Evolutionary conservation across 208 protist species (phyloP), one percentile per base, ranked within the genome.

Genomic region (Acanthamoeba castellanii): DNA sequence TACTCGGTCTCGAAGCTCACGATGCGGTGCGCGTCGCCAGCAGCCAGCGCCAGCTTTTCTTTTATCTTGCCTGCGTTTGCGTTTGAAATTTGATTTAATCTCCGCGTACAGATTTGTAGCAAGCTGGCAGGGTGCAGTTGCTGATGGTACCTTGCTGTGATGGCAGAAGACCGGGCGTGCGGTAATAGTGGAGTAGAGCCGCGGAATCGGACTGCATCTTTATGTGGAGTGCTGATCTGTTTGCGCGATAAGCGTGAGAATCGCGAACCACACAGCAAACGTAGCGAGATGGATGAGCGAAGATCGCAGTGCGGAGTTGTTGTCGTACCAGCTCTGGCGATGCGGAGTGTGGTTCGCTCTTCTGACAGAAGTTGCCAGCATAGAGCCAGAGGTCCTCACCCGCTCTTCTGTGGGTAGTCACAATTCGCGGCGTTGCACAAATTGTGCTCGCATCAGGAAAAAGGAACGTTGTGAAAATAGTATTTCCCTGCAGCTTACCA

Each of bases 1-100:
- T 76, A 94, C 74, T 97, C 96, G 20, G 95, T 96, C n/a, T 95
- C 87, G 34, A 97, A 94, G 30, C 34, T 27, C n/a, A 95, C 20
- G 27, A 94, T 9, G 34, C 52, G 22, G 64, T 42, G 4, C 20
- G 37, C 8, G 0, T 55, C 25, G 45, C 42, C 42, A 30, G 30
- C 34, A 16, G 6, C 61, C 45, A 70, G 76, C 42, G n/a, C 55
- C 72, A 87, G 72, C 91, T 68, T 94, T 70, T 85, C 91, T 32
- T 94, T 85, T 8, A 87, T 61, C 47, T 94, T 94, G n/a, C 34
- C 85, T 68, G 59, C 61, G 16, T 22, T 42, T 42, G 37, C 37
- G 37, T 42, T 18, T n/a, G 37, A 16, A 82, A 82, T 18, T 13
- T 37, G 22, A 22, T 47, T 30, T 42, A 30, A 37, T 82, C 72